Conservation (phyloP, 163 green algal genomes). For the Chlamydomonas reinhardtii region DNA sequence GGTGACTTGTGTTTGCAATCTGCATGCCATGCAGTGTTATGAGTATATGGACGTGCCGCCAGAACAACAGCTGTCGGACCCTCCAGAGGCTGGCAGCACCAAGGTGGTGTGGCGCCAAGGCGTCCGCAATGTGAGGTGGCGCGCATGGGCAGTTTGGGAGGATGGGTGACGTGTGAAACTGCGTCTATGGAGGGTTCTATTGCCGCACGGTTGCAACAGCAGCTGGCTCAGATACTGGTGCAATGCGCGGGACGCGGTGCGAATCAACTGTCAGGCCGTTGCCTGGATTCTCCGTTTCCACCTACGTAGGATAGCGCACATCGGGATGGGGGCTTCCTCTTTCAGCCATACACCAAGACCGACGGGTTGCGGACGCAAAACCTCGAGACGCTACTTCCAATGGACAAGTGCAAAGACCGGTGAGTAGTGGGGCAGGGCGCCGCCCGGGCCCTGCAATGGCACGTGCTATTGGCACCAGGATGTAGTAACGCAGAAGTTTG, state of each 20-base stretch:
- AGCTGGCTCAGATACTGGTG: too few species aligned
- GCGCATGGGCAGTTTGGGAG: background rate
- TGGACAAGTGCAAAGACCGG: constrained; percentile 17
- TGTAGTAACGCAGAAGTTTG: too few species aligned
- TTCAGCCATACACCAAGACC: background rate
- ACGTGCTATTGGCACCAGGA: too few species aligned
- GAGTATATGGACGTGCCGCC: background rate
- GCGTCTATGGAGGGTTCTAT: too few species aligned
- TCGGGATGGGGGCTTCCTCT: too few species aligned
- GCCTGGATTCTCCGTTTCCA: background rate
- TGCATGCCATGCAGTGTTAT: background rate
- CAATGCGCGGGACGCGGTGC: background rate
- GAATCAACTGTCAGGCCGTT: background rate
- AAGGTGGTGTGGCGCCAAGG: background rate
- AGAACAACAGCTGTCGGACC: background rate
- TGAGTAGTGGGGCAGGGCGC: too few species aligned
- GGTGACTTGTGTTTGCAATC: background rate
- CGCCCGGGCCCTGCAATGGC: too few species aligned
- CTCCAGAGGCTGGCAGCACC: background rate
- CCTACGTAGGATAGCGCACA: too few species aligned
- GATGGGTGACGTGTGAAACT: background rate
- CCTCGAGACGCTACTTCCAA: background rate
- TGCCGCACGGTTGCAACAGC: too few species aligned
- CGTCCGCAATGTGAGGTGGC: background rate
- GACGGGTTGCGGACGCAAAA: background rate